Evolutionary conservation across 1,139 yeast genomes (phyloP), one percentile per base, ranked within the genome.

Genomic region (Scheffersomyces cryptocercus): DNA sequence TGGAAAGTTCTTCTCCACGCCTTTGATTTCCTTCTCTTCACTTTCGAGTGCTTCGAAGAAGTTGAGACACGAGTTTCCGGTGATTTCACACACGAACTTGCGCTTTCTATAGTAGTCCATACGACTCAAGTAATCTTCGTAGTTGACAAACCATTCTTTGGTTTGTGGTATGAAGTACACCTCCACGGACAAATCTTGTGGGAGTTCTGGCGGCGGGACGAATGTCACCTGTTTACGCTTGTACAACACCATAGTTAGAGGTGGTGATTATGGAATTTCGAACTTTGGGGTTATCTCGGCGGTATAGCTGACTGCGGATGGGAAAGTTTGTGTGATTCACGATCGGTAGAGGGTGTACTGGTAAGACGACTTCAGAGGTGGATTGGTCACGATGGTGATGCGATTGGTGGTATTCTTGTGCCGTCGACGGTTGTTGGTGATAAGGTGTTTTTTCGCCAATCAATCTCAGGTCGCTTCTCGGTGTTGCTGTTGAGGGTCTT

Each of bases 31-130:
- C 40, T 65, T 65, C 49, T 73, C 76, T 67, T 93, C 99, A 52
- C 88, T 83, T 46, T 83, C 81, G 39, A 81, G 73, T 0, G 99
- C 99, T 58, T 93, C 95, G 61, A 90, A 90, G 62, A 81, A 93
- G 0, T 97, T 88, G 45, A 91, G 74, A 56, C 96, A 86, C 14
- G 97, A 86, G 57, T 90, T 89, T 24, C 99, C 99, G 0, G 97
- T 89, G 44, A 93, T 85, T 68, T 93, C 99, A 68, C 98, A 93
- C 5, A 90, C 95, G 67, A 93, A 93, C 61, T 88, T 86, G 52
- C 82, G 81, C 47, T 82, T 78, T 50, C 76, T 77, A 63, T 85
- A 87, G 62, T 84, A 86, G 61, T 86, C 90, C 69, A 85, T 66
- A 43, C 91, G 67, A 13, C 67, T 65, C 44, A 93, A 68, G 59